Evolutionary conservation across 306 rosid species (phyloP).

Genomic region (Glycine soja): DNA sequence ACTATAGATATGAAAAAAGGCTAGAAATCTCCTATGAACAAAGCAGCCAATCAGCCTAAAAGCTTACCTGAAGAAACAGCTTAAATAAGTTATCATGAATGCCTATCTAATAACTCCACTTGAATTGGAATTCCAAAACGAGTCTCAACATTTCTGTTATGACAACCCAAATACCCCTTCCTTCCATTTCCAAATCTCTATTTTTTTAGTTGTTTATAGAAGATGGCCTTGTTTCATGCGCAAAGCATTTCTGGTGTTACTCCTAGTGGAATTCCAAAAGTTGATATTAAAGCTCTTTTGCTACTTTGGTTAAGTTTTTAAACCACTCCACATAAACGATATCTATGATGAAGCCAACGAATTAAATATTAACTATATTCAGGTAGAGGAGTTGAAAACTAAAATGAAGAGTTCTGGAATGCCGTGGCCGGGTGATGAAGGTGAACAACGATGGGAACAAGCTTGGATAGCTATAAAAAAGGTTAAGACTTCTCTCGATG

Average conservation of each 20-base stretch:
- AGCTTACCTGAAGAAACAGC: conserved; percentile 4
- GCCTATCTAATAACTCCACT: conserved; percentile 9
- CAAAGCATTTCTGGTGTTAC: background rate
- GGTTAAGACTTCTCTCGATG: conserved; percentile 56
- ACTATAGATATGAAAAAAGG: background rate
- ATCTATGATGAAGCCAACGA: conserved; percentile 40
- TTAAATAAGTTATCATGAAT: background rate
- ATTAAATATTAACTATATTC: conserved; percentile 46
- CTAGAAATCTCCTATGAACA: background rate
- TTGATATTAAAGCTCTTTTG: conserved; percentile 13
- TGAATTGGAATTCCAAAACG: background rate
- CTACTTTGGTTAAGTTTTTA: background rate
- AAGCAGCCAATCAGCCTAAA: conserved; percentile 10
- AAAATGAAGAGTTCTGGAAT: conserved; percentile 91
- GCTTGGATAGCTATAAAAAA: conserved; percentile 95
- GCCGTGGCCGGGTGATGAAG: conserved; percentile 99
- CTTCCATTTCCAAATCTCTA: conserved; percentile 7
- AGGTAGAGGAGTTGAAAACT: conserved; percentile 86
- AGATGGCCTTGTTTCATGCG: background rate
- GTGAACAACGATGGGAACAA: conserved; percentile 86
- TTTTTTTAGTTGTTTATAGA: conserved; percentile 13
- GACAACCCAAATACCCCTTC: background rate
- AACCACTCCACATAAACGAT: conserved; percentile 36
- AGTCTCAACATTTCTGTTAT: conserved; percentile 4
- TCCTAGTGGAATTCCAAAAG: conserved; percentile 18